These are phyloP conservation scores for Nitzschia sp. DNA, from an alignment of 108 stramenopile species.

Conservation along the genomic window DNA sequence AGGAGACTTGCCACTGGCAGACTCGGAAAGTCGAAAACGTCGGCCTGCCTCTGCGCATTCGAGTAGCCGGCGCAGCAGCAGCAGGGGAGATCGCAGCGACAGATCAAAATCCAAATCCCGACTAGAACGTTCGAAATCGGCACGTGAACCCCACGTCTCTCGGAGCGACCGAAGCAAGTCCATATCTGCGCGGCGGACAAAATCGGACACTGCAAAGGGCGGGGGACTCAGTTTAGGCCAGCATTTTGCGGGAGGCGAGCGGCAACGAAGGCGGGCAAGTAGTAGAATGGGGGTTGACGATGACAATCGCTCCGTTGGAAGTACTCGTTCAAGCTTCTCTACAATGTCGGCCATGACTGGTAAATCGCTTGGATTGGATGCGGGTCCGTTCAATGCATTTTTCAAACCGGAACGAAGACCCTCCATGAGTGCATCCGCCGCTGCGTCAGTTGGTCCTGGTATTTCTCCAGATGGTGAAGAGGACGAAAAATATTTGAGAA, in stretches of 20 bases:
- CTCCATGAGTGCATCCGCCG: background rate
- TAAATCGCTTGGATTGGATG: slow-evolving; percentile 17
- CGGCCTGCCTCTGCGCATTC: background rate
- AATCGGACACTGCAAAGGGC: background rate
- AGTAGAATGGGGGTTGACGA: slow-evolving; percentile 5
- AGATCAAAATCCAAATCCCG: background rate
- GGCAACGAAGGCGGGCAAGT: too few species aligned
- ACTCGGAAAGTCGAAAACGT: background rate
- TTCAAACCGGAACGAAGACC: slow-evolving; percentile 1
- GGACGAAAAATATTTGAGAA: slow-evolving; percentile 14
- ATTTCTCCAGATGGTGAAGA: background rate
- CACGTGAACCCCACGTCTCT: too few species aligned
- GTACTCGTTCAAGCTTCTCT: background rate
- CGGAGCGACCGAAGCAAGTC: too few species aligned
- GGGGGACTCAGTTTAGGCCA: background rate
- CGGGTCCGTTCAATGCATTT: slow-evolving; percentile 26
- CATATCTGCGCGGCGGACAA: background rate
- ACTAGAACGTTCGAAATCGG: background rate
- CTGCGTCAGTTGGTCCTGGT: slow-evolving; percentile 15
- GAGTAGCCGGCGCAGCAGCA: background rate
- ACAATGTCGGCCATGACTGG: slow-evolving; percentile 1
- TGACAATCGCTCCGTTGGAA: slow-evolving; percentile 14
- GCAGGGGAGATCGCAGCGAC: background rate
- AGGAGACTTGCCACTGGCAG: background rate
- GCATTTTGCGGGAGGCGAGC: background rate